Evolutionary conservation across 2,329 filamentous ascomycete genomes (phyloP).

Genomic region (Podosphaera fusca): DNA sequence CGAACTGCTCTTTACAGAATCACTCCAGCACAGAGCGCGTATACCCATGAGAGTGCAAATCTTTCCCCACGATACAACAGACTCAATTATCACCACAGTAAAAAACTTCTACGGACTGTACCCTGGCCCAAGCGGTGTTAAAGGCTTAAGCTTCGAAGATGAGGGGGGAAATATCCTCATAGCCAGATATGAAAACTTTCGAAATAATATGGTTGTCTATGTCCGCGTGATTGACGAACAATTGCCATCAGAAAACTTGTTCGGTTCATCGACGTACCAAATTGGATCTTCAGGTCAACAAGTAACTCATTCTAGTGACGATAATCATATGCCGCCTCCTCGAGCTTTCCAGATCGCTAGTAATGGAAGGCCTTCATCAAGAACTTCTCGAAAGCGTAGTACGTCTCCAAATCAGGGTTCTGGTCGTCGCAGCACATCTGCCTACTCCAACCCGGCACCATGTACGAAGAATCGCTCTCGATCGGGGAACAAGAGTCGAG

Average conservation of each 20-base stretch:
- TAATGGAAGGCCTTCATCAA: conserved; percentile 41
- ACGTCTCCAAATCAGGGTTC: conserved; percentile 46
- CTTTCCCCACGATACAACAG: conserved; percentile 83
- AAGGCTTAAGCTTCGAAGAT: conserved; percentile 89
- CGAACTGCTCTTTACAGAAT: conserved; percentile 46
- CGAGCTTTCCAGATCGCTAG: conserved; percentile 27
- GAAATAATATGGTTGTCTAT: conserved; percentile 77
- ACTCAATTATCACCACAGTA: conserved; percentile 92
- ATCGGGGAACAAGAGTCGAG: conserved; percentile 42
- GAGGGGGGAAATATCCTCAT: conserved; percentile 75
- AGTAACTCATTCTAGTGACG: conserved; percentile 33
- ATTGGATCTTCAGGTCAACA: conserved; percentile 27
- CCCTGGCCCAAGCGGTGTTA: conserved; percentile 42
- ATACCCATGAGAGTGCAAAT: conserved; percentile 78
- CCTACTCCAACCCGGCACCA: conserved; percentile 25
- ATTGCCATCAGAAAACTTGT: conserved; percentile 21
- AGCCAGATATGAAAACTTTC: conserved; percentile 87
- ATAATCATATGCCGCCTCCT: conserved; percentile 38
- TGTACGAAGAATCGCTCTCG: conserved; percentile 46
- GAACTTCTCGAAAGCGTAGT: conserved; percentile 53
- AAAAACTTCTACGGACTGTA: conserved; percentile 98
- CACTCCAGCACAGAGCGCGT: conserved; percentile 46
- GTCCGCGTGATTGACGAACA: conserved; percentile 58
- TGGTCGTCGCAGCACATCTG: conserved; percentile 57
- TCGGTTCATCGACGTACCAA: conserved; percentile 29